Conservation (phyloP, 352 stramenopile species). For the Phytophthora europaea region DNA sequence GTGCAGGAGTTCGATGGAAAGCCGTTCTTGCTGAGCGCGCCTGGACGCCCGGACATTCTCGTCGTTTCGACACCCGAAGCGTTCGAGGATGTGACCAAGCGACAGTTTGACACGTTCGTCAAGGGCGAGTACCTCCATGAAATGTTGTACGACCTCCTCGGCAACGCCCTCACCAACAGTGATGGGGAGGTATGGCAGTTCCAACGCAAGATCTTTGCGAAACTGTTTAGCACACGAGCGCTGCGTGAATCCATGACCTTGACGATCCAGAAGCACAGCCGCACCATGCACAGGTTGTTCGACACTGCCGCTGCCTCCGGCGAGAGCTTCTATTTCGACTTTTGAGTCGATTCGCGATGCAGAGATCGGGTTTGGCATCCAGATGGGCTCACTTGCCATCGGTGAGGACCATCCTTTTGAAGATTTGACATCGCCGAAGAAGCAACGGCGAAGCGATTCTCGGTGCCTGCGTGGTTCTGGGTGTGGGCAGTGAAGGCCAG, state of each 20-base stretch:
- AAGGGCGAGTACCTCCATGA: conserved; percentile 38
- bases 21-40: conserved; percentile 29
- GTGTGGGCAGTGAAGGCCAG: conserved; percentile 10
- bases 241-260: conserved; percentile 14
- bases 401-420: conserved; percentile 30
- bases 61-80: conserved; percentile 35
- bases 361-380: conserved; percentile 54
- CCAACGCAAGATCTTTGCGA: conserved; percentile 39
- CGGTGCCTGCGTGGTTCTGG: conserved; percentile 42
- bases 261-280: conserved; percentile 18
- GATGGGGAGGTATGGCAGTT: conserved; percentile 36
- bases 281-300: conserved; percentile 17
- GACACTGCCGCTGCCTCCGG: neutral
- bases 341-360: conserved; percentile 42
- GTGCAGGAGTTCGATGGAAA: conserved; percentile 12
- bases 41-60: conserved; percentile 26
- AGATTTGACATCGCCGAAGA: conserved; percentile 21
- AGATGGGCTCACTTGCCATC: conserved; percentile 24
- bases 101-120: conserved; percentile 45
- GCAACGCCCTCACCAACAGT: conserved; percentile 32
- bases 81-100: conserved; percentile 48
- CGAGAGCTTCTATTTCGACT: conserved; percentile 20
- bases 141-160: conserved; percentile 37
- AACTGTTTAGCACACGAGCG: conserved; percentile 25
- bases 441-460: conserved; percentile 33